Base-by-base conservation (phyloP, 2,329 filamentous ascomycete species). In the Cryphonectria naterciae region DNA sequence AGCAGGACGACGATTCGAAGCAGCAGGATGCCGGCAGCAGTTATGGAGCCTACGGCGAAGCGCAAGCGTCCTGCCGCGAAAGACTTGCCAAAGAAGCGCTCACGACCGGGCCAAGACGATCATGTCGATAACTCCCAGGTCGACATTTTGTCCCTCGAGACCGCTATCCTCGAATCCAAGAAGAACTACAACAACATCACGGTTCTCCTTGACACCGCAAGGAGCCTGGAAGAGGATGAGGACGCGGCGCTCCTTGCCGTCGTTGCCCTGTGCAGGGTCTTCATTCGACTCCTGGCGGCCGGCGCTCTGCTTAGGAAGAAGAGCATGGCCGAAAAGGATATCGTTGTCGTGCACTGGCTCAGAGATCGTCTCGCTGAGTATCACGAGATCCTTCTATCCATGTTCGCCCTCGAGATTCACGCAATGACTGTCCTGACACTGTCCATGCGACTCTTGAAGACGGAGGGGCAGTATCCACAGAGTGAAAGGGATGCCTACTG, bases 111-210 rank as follows among this genome's bases (percentile, higher is more conserved):
- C 76, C 68, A 62, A 41, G 82, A 85, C 73, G 82, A 84, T 73
- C 84, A 85, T 67, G 79, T 80, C 58, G 82, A 86, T 73, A 87
- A 90, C 77, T 80, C 84, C 62, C 87, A 91, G 78, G 85, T 88
- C 69, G 87, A 89, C 73, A 93, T 97, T 71, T 82, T 95, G 58
- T 83, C 89, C 68, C 87, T 98, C 68, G 95, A 98, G 82, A 86
- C 89, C 74, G 91, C 93, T 70, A 94, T 98, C 69, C 82, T 94
- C 73, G 91, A 96, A 80, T 97, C 94, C 65, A 92, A 90, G 77
- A 93, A 94, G 80, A 89, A 97, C 81, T 97, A 97, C 85, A 97
- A 97, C 84, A 94, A 97, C 78, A 95, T 98, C 77, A 87, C 89
- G 10, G 88, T 87, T 15, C 83, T 98, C 52, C 84, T 97, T 62